Evolutionary conservation across 805 yeast genomes (phyloP).

Genomic region (Pichia membranifaciens): DNA sequence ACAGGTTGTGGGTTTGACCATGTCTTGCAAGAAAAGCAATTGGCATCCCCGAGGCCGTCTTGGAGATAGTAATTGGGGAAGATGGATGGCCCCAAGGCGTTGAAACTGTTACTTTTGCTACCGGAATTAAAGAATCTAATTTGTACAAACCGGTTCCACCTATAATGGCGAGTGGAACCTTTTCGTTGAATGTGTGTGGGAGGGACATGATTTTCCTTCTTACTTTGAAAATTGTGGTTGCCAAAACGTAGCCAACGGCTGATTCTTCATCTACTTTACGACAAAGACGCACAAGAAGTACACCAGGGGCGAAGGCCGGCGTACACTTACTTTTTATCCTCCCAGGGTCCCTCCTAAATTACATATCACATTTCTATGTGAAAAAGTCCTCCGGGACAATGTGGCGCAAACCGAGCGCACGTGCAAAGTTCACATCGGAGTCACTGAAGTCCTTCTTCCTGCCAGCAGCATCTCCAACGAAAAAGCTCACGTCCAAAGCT

Average conservation of each 20-base stretch:
- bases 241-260: too few species aligned
- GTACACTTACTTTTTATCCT: too few species aligned
- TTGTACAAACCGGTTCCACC: constrained; percentile 99
- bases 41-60: constrained; percentile 67
- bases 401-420: constrained; percentile 47
- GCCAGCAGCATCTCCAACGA: constrained; percentile 98
- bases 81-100: constrained; percentile 99
- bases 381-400: constrained; percentile 56
- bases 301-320: too few species aligned
- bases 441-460: constrained; percentile 72
- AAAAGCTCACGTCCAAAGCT: constrained; percentile 31
- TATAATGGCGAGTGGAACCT: constrained; percentile 79
- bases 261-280: too few species aligned
- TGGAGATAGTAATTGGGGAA: constrained; percentile 87
- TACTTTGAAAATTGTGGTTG: neutral
- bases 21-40: constrained; percentile 95
- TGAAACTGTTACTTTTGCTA: constrained; percentile 70
- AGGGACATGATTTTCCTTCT: constrained; percentile 11
- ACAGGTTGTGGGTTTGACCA: constrained; percentile 80
- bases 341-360: too few species aligned
- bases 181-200: constrained; percentile 53
- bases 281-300: too few species aligned
- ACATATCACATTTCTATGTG: too few species aligned
- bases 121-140: constrained; percentile 74
- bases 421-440: constrained; percentile 69